phyloP scores from a whole-genome alignment of 108 stramenopile species.

The Skeletonema potamos region DNA sequence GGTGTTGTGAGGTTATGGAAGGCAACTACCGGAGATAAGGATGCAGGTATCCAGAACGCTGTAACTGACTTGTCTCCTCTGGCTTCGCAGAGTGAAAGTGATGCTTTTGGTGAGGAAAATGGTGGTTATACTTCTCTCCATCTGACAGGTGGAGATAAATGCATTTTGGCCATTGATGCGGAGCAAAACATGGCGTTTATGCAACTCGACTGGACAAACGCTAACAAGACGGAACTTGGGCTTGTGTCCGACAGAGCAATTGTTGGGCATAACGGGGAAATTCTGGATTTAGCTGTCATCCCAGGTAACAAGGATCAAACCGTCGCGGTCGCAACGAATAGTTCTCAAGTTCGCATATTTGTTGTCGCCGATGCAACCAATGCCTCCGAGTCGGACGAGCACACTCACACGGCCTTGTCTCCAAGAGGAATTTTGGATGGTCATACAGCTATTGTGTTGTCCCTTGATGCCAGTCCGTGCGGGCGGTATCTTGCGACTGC shows the following conservation, averaged over 20 bases:
- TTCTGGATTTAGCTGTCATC: constrained; percentile 87
- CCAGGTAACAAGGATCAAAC: constrained; percentile 50
- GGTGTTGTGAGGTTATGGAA: constrained; percentile 76
- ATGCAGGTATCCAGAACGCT: constrained; percentile 23
- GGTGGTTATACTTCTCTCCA: constrained; percentile 71
- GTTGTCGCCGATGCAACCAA: constrained; percentile 47
- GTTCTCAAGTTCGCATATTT: constrained; percentile 90
- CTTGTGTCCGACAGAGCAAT: constrained; percentile 62
- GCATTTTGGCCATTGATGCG: constrained; percentile 70
- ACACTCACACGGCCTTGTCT: constrained; percentile 61
- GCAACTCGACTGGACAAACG: constrained; percentile 31
- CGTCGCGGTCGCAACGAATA: constrained; percentile 93
- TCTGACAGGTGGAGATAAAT: constrained; percentile 36
- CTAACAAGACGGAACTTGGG: constrained; percentile 8
- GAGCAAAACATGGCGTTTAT: constrained; percentile 91
- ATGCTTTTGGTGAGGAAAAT: constrained; percentile 75
- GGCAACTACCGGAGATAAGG: constrained; percentile 29
- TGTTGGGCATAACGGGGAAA: constrained; percentile 94
- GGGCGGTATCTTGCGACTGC: constrained; percentile 90
- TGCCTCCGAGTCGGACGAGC: constrained; percentile 1
- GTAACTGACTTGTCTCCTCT: constrained; percentile 53
- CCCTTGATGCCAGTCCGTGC: constrained; percentile 88
- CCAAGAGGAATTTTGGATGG: constrained; percentile 78
- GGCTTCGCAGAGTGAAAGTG: constrained; percentile 47
- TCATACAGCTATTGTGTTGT: constrained; percentile 92